Conservation (phyloP, 1,284 basidiomycete genomes). For the Quambalaria eucalypti region DNA sequence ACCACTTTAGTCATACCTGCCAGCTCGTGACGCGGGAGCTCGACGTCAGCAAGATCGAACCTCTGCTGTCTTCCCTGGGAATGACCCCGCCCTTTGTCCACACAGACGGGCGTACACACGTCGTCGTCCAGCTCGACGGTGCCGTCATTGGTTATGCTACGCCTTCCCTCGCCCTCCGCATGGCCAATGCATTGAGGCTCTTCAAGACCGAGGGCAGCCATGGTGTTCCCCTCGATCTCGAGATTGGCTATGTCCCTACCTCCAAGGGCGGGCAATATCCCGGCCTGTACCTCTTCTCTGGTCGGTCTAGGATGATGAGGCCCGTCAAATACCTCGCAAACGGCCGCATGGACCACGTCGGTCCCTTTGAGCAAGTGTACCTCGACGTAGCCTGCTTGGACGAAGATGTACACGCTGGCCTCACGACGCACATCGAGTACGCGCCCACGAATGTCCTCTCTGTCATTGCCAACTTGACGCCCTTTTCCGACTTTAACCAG, state of each 20-base stretch:
- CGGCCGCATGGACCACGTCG: constrained; percentile 77
- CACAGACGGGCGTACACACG: constrained; percentile 69
- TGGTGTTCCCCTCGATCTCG: constrained; percentile 76
- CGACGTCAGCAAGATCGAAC: constrained; percentile 67
- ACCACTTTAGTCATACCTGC: constrained; percentile 90
- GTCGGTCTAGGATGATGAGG: constrained; percentile 88
- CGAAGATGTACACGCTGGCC: constrained; percentile 72
- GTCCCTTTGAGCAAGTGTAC: constrained; percentile 97
- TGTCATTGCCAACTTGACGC: constrained; percentile 58
- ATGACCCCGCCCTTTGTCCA: constrained; percentile 81
- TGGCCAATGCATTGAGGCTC: constrained; percentile 74
- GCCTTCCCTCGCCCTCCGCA: constrained; percentile 63
- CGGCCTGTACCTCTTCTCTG: constrained; percentile 85
- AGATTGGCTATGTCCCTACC: constrained; percentile 84
- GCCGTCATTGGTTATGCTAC: constrained; percentile 90
- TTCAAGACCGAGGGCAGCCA: constrained; percentile 88
- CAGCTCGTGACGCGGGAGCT: constrained; percentile 76
- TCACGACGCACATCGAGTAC: constrained; percentile 80
- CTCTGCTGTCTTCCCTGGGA: constrained; percentile 74
- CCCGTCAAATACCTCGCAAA: constrained; percentile 87
- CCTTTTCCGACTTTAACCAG: constrained; percentile 87
- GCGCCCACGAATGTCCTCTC: constrained; percentile 91
- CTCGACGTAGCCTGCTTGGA: constrained; percentile 93
- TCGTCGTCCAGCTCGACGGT: constrained; percentile 89
- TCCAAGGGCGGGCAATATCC: constrained; percentile 93